Evolutionary conservation across 192 early-diverging fungal genomes (phyloP).

Genomic region (Paraglomus occultum): DNA sequence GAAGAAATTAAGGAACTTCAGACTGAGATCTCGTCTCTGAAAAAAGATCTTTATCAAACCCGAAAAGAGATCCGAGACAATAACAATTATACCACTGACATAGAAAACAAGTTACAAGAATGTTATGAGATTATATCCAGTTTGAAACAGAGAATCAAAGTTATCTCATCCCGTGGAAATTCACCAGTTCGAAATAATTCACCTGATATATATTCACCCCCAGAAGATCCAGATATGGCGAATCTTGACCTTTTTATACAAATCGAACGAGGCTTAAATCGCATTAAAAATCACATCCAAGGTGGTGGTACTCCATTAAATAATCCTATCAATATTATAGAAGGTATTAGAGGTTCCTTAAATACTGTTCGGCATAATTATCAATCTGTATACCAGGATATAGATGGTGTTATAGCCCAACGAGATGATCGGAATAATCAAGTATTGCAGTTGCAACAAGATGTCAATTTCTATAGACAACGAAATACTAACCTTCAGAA

Average conservation of each 20-base stretch:
- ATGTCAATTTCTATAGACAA: constrained; percentile 21
- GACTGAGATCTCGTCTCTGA: neutral
- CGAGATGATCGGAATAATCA: neutral
- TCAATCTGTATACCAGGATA: constrained; percentile 15
- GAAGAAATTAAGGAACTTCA: no score
- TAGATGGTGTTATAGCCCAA: constrained; percentile 7
- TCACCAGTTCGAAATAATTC: constrained; percentile 11
- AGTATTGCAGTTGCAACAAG: neutral
- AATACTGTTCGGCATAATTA: constrained; percentile 22
- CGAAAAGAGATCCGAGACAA: neutral
- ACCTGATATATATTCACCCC: no score
- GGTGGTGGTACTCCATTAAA: neutral
- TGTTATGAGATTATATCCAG: constrained; percentile 2
- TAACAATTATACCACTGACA: neutral
- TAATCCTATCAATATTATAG: constrained; percentile 18
- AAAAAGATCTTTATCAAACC: neutral
- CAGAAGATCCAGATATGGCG: constrained; percentile 3
- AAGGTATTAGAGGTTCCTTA: constrained; percentile 15
- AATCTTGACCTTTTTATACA: neutral
- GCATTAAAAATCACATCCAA: neutral
- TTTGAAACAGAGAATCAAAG: constrained; percentile 2
- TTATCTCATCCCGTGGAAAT: constrained; percentile 2
- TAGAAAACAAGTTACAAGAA: constrained; percentile 19
- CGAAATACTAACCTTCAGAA: constrained; percentile 1
- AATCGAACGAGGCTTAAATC: neutral